Conservation (phyloP, 345 rosid species). For the Eutrema japonicum region DNA sequence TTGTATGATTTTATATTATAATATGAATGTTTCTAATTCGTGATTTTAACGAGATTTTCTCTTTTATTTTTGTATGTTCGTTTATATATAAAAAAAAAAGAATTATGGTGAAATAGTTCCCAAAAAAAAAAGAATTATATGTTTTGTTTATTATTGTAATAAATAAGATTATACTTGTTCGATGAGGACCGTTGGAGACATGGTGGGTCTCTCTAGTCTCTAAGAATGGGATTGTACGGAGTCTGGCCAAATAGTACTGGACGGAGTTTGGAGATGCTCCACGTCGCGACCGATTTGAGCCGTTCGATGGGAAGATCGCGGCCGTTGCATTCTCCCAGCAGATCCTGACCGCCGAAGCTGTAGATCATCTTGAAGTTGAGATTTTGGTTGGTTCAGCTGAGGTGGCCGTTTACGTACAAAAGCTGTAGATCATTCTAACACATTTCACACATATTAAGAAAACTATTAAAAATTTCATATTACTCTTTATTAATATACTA, state of each 20-base stretch:
- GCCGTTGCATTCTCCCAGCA: constrained; percentile 54
- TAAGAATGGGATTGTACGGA: constrained; percentile 88
- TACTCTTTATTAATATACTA: too few species aligned
- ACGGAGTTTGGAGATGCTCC: constrained; percentile 71
- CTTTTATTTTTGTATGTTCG: too few species aligned
- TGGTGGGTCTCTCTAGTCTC: constrained; percentile 99
- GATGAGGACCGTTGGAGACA: constrained; percentile 61
- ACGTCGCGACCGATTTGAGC: constrained; percentile 59
- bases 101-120: too few species aligned
- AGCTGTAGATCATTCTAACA: too few species aligned
- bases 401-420: constrained; percentile 56
- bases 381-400: constrained; percentile 74
- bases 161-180: constrained; percentile 96
- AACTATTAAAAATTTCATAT: too few species aligned
- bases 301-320: constrained; percentile 59
- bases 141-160: too few species aligned
- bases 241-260: constrained; percentile 64
- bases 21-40: too few species aligned
- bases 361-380: constrained; percentile 74
- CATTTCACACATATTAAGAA: too few species aligned
- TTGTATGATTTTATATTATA: too few species aligned
- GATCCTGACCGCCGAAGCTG: constrained; percentile 51
- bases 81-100: too few species aligned
- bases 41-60: too few species aligned
- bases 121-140: too few species aligned